phyloP scores from a whole-genome alignment of 371 early-diverging fungal species.

The Mucor mucedo region DNA sequence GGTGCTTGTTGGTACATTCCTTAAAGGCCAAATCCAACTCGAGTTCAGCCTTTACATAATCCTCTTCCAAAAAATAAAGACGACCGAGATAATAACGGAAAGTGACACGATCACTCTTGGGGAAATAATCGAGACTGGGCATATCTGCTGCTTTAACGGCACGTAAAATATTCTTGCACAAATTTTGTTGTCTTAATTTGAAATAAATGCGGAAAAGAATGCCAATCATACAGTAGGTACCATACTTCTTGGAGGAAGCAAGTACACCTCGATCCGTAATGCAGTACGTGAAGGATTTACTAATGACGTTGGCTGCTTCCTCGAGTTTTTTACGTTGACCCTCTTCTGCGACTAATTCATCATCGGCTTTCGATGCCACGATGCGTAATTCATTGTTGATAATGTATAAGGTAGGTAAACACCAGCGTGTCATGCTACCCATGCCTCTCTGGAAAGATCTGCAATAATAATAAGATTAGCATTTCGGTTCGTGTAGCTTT shows the following conservation, averaged over 20 bases:
- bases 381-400: constrained; percentile 62
- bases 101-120: constrained; percentile 84
- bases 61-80: constrained; percentile 81
- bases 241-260: constrained; percentile 82
- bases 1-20: constrained; percentile 59
- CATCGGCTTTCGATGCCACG: constrained; percentile 65
- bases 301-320: constrained; percentile 84
- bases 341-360: constrained; percentile 25
- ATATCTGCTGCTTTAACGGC: constrained; percentile 76
- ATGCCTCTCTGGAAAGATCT: constrained; percentile 57
- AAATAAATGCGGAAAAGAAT: constrained; percentile 86
- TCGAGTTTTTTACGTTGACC: constrained; percentile 69
- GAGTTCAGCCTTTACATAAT: constrained; percentile 75
- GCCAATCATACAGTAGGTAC: constrained; percentile 84
- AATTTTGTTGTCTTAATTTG: constrained; percentile 78
- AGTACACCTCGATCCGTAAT: constrained; percentile 75
- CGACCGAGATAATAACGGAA: constrained; percentile 87
- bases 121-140: constrained; percentile 75
- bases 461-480: background rate
- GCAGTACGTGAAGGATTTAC: constrained; percentile 86
- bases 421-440: constrained; percentile 51
- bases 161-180: constrained; percentile 84
- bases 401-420: constrained; percentile 57
- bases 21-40: constrained; percentile 73
- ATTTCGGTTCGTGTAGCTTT: too few species aligned